A percentile compares a stretch with the other conserved stretches of the same genome.
These are phyloP conservation scores for Achlya hypogyna DNA, from an alignment of 352 stramenopile genomes.

Conservation along the genomic window DNA sequence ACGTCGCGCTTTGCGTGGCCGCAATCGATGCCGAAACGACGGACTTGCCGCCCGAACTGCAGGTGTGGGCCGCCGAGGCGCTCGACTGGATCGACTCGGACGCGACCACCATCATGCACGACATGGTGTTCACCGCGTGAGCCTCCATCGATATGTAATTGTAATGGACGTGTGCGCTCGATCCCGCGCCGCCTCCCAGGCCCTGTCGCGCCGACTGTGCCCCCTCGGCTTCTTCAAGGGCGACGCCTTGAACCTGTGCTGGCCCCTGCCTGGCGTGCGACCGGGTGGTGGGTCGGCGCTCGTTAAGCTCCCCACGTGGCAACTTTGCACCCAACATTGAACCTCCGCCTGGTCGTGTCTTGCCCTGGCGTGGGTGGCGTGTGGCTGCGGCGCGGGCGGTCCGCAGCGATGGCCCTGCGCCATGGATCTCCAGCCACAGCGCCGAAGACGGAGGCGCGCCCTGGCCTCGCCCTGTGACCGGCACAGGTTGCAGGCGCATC, in stretches of 20 bases:
- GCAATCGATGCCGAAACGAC: neutral
- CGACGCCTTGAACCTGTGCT: neutral
- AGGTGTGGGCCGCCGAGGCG: neutral
- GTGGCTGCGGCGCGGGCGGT: too few relatives aligned
- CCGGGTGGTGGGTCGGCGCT: neutral
- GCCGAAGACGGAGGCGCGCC: too few relatives aligned
- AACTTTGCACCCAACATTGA: neutral
- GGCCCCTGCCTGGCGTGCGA: too few relatives aligned
- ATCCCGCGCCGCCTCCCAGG: too few relatives aligned
- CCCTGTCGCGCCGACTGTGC: too few relatives aligned
- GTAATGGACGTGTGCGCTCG: too few relatives aligned
- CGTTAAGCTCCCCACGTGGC: neutral
- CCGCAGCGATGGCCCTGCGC: too few relatives aligned
- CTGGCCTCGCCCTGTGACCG: too few relatives aligned
- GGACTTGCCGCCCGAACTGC: neutral
- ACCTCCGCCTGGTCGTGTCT: neutral
- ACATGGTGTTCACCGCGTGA: neutral
- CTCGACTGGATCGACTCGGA: neutral
- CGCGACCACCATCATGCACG: neutral
- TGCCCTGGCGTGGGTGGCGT: too few relatives aligned
- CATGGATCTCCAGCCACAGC: too few relatives aligned
- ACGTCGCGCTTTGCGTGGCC: neutral
- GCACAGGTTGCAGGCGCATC: too few relatives aligned
- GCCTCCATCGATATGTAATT: too few relatives aligned
- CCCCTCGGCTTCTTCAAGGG: neutral